Evolutionary conservation across 2,329 filamentous ascomycete species (phyloP).

Genomic region (Nannizziopsis arthrosporioides): DNA sequence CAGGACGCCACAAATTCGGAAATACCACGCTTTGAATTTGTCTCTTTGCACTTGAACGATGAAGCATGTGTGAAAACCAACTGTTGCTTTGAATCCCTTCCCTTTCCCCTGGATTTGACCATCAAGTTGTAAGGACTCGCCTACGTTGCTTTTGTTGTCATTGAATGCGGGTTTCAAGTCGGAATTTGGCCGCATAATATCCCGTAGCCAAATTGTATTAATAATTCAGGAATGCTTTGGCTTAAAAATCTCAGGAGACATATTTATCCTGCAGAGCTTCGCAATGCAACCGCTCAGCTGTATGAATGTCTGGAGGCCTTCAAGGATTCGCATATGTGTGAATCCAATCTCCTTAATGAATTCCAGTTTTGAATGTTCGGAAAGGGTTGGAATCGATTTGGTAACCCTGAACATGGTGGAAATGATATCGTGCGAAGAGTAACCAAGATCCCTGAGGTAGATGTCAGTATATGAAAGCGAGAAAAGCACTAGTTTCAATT

Average conservation of each 20-base stretch:
- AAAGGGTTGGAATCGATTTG: conserved; percentile 83
- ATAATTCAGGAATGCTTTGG: conserved; percentile 27
- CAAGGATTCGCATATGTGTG: conserved; percentile 98
- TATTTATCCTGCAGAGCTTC: conserved; percentile 86
- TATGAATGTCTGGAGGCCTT: conserved; percentile 87
- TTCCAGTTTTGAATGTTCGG: conserved; percentile 89
- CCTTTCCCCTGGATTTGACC: too few species aligned
- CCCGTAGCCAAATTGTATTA: background rate
- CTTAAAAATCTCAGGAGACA: conserved; percentile 75
- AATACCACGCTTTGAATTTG: too few species aligned
- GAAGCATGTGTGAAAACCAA: too few species aligned
- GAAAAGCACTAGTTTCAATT: background rate
- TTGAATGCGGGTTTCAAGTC: background rate
- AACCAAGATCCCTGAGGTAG: conserved; percentile 58
- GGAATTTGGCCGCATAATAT: too few species aligned
- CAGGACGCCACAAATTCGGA: too few species aligned
- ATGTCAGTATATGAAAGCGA: conserved; percentile 3
- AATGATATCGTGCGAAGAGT: conserved; percentile 98
- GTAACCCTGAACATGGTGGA: conserved; percentile 99
- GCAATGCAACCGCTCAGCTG: conserved; percentile 89
- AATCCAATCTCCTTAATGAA: conserved; percentile 99
- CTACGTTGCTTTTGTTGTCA: background rate
- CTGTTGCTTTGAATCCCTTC: too few species aligned
- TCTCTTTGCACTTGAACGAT: too few species aligned
- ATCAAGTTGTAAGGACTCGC: too few species aligned